Evolutionary conservation across 1,284 basidiomycete species (phyloP), one percentile per base, ranked within the genome.

Genomic region (Sparassis latifolia): DNA sequence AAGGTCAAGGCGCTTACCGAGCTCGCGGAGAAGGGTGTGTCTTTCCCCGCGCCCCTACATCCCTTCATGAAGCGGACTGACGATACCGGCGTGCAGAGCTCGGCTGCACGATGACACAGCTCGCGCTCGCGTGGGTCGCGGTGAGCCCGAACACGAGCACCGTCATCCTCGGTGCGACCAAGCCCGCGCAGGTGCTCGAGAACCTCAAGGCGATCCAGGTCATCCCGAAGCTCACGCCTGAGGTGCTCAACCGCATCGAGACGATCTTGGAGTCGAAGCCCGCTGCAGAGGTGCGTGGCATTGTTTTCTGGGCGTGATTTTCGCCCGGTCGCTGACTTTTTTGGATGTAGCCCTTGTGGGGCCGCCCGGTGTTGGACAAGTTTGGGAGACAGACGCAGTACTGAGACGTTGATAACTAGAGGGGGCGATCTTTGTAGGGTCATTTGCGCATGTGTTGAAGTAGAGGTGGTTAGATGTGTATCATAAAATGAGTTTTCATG

Each of bases 121-220:
- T 95, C 44, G 82, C 86, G 1, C 72, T 89, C 33, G 86, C 86
- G 4, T 89, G 85, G 86, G 74, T 82, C 10, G 76, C 82, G 10
- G 71, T 66, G 47, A 82, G 86, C 66, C 73, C 78, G 40, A 76
- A 84, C 67, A 85, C 76, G 27, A 63, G 62, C n/a, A 64, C 63
- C 2, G 58, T 84, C 58, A 84, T 87, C 59, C 74, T 89, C 48
- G 83, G 86, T 47, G 76, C 76, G 2, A 75, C 75, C n/a, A 77
- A 70, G 56, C 75, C 77, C 35, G 75, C 78, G 59, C 82, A 86
- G 66, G 67, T 88, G 53, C 56, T 74, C 38, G 82, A 88, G 58
- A 88, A 88, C 69, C 70, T 88, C 54, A 80, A 82, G 64, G 84
- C 84, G 30, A 69, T 92, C 51, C 79, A 87, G 42, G 73, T 89